Base-by-base conservation (phyloP, 129 eudicot genomes). In the Deinandra increscens region DNA sequence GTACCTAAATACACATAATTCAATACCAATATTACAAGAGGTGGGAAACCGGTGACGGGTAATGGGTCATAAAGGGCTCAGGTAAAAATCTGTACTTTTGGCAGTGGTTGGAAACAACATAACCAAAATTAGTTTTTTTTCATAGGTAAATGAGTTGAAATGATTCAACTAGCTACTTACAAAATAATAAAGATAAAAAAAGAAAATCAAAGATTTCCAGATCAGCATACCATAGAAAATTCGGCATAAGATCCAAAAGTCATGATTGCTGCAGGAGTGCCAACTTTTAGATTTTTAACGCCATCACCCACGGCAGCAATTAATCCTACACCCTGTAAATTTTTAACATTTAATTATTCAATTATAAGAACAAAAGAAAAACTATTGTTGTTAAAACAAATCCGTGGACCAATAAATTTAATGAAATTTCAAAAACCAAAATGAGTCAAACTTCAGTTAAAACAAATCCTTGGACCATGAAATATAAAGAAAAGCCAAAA, bases 231-330 rank as follows among this genome's bases (percentile, higher is more conserved):
- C 95, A 77, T 73, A 34, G 84, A 68, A 72, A 84, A 93, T 78
- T 93, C 96, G 62, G 98, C 89, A 78, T 93, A 93, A 66, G 90
- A 71, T 77, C 98, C 98, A 81, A 81, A 93, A 36, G 90, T 84
- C 95, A 89, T 83, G 29, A 93, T 60, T 41, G 98, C 98, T 69
- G 98, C 98, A 1, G 98, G 96, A 66, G 83, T 86, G 43, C 96
- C 97, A 66, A 89, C 80, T 46, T 83, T 87, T 42, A 93, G 59
- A 62, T 80, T 79, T 73, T 80, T 82, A 58, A 89, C 96, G 26
- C 88, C 81, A 73, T 93, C 96, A 34, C 98, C 98, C 22, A 86
- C 77, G 42, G 87, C 98, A 75, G 92, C 98, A 66, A 93, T 74
- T 50, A 93, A 75, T 29, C 98, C 98, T 60, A 93, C 98, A 81